Conservation (phyloP, 225 moss, liverwort and hornwort genomes). For the Physcomitrium patens region DNA sequence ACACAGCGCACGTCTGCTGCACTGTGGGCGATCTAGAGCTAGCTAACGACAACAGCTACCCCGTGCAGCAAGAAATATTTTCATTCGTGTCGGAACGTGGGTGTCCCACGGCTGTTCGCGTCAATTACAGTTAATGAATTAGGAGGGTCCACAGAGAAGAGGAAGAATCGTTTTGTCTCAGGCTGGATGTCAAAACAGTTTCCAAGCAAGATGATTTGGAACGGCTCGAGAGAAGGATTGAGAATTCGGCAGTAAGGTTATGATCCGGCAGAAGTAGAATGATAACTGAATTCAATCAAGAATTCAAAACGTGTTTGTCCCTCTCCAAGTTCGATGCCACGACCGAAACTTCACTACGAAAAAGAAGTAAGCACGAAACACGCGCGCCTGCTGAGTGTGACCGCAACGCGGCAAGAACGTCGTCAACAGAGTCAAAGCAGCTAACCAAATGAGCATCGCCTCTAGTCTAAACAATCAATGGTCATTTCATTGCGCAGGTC, state of each 20-base stretch:
- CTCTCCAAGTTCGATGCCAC: background rate
- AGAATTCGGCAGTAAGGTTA: background rate
- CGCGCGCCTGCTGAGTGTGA: no score
- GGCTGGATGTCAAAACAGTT: no score
- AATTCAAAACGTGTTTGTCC: no score
- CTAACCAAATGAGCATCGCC: background rate
- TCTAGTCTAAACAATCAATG: background rate
- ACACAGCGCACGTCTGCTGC: background rate
- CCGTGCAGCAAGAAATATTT: background rate
- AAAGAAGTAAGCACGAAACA: background rate
- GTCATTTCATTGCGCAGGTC: background rate
- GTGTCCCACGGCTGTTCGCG: background rate
- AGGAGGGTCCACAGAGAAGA: no score
- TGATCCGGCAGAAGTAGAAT: background rate
- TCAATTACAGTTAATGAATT: no score
- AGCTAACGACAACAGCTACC: background rate
- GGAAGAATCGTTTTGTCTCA: no score
- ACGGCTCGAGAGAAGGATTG: background rate
- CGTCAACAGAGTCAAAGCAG: slow-evolving; percentile 2
- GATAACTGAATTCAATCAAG: no score
- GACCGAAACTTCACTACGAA: background rate
- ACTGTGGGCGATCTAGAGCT: background rate
- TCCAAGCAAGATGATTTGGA: no score
- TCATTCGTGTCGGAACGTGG: background rate
- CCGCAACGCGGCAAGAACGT: background rate